A percentile compares a stretch with the other conserved stretches of the same genome.
These are phyloP conservation scores for Zasmidium cellare DNA, from an alignment of 2,329 filamentous ascomycete genomes.

Conservation along the genomic window DNA sequence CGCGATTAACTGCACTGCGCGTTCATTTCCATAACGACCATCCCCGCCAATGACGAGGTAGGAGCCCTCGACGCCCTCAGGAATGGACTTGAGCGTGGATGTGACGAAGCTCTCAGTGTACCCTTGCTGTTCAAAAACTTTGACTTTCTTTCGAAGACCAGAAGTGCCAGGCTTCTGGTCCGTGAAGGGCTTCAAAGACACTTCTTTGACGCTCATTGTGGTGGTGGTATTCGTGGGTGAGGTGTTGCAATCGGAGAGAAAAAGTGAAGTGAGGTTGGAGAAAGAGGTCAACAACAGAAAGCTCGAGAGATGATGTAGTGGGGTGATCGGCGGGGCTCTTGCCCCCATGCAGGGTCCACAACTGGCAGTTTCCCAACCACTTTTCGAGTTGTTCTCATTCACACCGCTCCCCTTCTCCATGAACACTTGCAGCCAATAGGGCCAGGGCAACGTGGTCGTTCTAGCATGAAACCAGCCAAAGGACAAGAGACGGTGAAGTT, in stretches of 20 bases:
- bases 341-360: too few species aligned
- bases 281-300: background rate
- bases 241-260: background rate
- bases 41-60: slow-evolving; percentile 97
- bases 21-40: slow-evolving; percentile 94
- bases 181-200: slow-evolving; percentile 79
- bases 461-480: background rate
- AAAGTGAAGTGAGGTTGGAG: background rate
- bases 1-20: slow-evolving; percentile 93
- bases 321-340: too few species aligned
- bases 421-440: background rate
- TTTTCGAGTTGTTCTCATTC: too few species aligned
- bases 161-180: slow-evolving; percentile 99
- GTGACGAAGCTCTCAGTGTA: slow-evolving; percentile 96
- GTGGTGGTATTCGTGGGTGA: slow-evolving; percentile 5
- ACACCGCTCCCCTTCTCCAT: too few species aligned
- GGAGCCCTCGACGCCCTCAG: slow-evolving; percentile 83
- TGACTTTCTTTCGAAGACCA: slow-evolving; percentile 98
- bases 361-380: too few species aligned
- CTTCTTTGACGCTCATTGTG: slow-evolving; percentile 73
- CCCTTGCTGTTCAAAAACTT: slow-evolving; percentile 90
- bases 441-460: background rate
- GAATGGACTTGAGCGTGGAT: slow-evolving; percentile 93
- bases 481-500: background rate
- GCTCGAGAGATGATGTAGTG: background rate